Evolutionary conservation across 2,329 filamentous ascomycete species (phyloP).

Genomic region (Microdochium nivale): DNA sequence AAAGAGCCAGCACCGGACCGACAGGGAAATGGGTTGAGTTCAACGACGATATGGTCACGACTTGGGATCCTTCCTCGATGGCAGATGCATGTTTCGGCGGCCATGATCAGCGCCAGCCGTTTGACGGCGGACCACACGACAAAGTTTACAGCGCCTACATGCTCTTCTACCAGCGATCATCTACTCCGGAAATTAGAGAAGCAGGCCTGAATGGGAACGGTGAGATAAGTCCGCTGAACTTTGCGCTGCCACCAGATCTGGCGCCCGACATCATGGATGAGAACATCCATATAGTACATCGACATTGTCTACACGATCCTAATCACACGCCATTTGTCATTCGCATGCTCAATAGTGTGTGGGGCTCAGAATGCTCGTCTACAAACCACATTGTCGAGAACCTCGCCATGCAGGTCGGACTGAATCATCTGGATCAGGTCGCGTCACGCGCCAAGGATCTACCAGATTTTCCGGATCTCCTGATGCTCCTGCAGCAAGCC

Average conservation of each 20-base stretch:
- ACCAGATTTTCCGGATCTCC: slow-evolving; percentile 50
- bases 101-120: slow-evolving; percentile 42
- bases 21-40: slow-evolving; percentile 73
- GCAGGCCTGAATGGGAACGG: slow-evolving; percentile 30
- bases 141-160: slow-evolving; percentile 91
- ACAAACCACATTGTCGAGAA: slow-evolving; percentile 36
- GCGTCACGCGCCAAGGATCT: slow-evolving; percentile 63
- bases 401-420: slow-evolving; percentile 42
- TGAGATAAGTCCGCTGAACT: slow-evolving; percentile 30
- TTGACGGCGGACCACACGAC: slow-evolving; percentile 41
- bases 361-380: slow-evolving; percentile 41
- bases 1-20: slow-evolving; percentile 51
- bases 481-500: slow-evolving; percentile 37
- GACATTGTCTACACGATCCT: slow-evolving; percentile 72
- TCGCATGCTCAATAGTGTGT: slow-evolving; percentile 50
- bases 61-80: slow-evolving; percentile 68
- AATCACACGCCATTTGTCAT: slow-evolving; percentile 60
- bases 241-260: slow-evolving; percentile 34
- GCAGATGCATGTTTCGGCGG: slow-evolving; percentile 76
- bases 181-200: slow-evolving; percentile 49
- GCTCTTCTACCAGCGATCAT: slow-evolving; percentile 87
- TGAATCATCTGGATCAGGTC: slow-evolving; percentile 68
- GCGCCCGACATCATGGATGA: slow-evolving; percentile 57
- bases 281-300: slow-evolving; percentile 65
- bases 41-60: slow-evolving; percentile 77